Percentiles rank a stretch among this genome's conserved stretches.
Evolutionary conservation across 805 yeast genomes (phyloP).

Genomic region (Candida endomychidarum): DNA sequence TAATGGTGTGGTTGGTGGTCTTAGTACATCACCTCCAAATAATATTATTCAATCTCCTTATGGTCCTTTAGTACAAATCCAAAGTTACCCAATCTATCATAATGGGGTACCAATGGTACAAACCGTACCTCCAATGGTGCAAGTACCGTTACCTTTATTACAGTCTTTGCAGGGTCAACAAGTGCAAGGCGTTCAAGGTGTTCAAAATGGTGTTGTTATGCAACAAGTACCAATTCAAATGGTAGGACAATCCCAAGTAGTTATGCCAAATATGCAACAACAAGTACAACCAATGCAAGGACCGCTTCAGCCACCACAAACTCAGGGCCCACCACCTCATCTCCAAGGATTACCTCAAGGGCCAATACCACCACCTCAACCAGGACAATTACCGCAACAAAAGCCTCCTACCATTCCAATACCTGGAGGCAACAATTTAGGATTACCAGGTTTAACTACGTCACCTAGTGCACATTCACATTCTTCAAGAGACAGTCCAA

Average conservation of each 20-base stretch:
- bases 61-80: conserved; percentile 27
- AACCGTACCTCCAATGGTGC: conserved; percentile 16
- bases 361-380: conserved; percentile 5
- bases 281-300: conserved; percentile 6
- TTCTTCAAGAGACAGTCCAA: conserved; percentile 3
- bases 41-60: conserved; percentile 25
- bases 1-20: conserved; percentile 2
- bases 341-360: conserved; percentile 3
- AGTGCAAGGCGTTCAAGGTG: conserved; percentile 1
- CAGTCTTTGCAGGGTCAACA: conserved; percentile 8
- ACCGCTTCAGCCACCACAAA: conserved; percentile 1
- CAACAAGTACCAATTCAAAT: conserved; percentile 9
- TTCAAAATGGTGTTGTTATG: conserved; percentile 1
- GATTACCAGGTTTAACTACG: neutral
- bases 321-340: conserved; percentile 10
- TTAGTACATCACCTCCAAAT: neutral
- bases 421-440: neutral
- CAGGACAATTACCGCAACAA: conserved; percentile 1
- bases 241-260: conserved; percentile 8
- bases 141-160: conserved; percentile 16
- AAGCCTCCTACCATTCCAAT: neutral
- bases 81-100: conserved; percentile 19
- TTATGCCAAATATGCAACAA: conserved; percentile 2
- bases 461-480: conserved; percentile 5
- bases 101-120: conserved; percentile 18